Evolutionary conservation across 257 asterid genomes (phyloP).

Genomic region (Fraxinus quadrangulata): DNA sequence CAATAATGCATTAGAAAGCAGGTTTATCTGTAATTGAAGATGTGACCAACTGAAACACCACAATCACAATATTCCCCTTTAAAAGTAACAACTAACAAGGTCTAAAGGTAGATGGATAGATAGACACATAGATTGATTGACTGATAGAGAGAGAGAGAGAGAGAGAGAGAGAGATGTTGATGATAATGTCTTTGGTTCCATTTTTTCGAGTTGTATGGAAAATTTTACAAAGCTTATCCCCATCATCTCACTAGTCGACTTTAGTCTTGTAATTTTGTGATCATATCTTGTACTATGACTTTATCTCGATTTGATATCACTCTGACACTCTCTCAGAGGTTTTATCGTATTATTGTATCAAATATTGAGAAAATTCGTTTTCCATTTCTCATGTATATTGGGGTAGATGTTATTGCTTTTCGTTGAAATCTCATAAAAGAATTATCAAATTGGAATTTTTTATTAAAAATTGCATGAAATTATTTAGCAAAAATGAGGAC

Average conservation of each 20-base stretch:
- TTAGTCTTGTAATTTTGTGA: no score
- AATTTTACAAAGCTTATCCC: not conserved
- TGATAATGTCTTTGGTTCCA: not conserved
- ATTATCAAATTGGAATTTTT: no score
- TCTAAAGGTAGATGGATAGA: conserved; percentile 20
- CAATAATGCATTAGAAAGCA: conserved; percentile 28
- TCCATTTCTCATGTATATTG: no score
- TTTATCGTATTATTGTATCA: no score
- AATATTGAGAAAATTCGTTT: no score
- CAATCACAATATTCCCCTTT: conserved; percentile 41
- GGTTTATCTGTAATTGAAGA: conserved; percentile 35
- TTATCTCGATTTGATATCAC: no score
- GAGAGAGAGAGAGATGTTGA: not conserved
- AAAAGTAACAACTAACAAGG: conserved; percentile 14
- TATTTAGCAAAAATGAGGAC: not conserved
- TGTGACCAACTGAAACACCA: conserved; percentile 51
- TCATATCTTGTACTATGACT: no score
- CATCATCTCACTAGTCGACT: not conserved
- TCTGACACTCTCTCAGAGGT: no score
- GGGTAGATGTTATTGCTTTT: no score
- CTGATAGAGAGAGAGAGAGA: no score
- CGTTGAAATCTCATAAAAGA: no score
- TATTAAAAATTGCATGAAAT: no score
- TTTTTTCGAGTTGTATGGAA: not conserved
- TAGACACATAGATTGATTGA: not conserved